These are phyloP conservation scores for Metschnikowia rubicola DNA, from an alignment of 805 yeast genomes.

Conservation along the genomic window DNA sequence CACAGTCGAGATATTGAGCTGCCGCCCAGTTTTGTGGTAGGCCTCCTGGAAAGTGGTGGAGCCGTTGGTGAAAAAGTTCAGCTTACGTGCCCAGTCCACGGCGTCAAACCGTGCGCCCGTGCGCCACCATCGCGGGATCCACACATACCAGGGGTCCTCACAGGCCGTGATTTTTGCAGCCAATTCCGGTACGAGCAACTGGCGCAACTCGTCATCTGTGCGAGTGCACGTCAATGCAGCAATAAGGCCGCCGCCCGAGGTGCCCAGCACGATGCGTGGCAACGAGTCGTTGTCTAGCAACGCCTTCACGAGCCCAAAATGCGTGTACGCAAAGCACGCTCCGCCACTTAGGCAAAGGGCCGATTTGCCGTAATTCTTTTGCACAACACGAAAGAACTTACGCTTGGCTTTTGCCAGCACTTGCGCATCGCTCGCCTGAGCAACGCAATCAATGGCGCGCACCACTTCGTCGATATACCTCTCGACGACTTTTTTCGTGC, in stretches of 20 bases:
- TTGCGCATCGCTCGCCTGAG: slow-evolving; percentile 27
- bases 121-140: slow-evolving; percentile 62
- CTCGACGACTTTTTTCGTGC: slow-evolving; percentile 62
- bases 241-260: slow-evolving; percentile 77
- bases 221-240: slow-evolving; percentile 72
- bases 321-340: slow-evolving; percentile 73
- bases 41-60: slow-evolving; percentile 71
- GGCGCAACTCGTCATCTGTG: slow-evolving; percentile 60
- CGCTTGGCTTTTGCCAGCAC: slow-evolving; percentile 43
- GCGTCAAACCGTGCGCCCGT: slow-evolving; percentile 82
- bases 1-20: slow-evolving; percentile 70
- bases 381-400: slow-evolving; percentile 52
- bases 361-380: slow-evolving; percentile 65
- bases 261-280: slow-evolving; percentile 71
- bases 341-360: slow-evolving; percentile 78
- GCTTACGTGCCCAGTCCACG: slow-evolving; percentile 66
- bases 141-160: slow-evolving; percentile 55
- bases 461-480: slow-evolving; percentile 53
- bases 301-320: slow-evolving; percentile 73
- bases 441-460: slow-evolving; percentile 42
- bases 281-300: slow-evolving; percentile 61
- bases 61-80: slow-evolving; percentile 69
- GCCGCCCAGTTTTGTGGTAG: slow-evolving; percentile 62
- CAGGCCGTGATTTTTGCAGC: slow-evolving; percentile 68
- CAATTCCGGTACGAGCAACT: slow-evolving; percentile 55